Percentiles rank a stretch among this genome's conserved stretches.
phyloP scores from a whole-genome alignment of 306 rosid species.

The Spatholobus suberectus region DNA sequence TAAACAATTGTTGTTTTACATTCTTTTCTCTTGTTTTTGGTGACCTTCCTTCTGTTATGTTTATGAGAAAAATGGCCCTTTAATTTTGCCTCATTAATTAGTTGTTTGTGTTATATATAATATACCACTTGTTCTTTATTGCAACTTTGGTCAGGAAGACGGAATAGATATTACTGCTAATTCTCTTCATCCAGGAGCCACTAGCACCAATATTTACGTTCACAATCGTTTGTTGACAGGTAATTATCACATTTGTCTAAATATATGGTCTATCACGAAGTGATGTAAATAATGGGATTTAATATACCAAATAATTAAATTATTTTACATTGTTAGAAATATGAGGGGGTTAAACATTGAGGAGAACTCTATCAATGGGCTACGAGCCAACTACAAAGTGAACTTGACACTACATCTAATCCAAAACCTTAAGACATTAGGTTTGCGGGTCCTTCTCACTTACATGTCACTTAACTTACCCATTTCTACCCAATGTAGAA shows the following conservation, averaged over 20 bases:
- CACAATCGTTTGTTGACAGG: constrained; percentile 42
- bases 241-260: constrained; percentile 17
- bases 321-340: neutral
- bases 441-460: no score
- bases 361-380: no score
- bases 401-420: no score
- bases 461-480: no score
- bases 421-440: no score
- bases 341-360: no score
- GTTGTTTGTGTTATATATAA: neutral
- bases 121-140: neutral
- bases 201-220: constrained; percentile 68
- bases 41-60: neutral
- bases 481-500: no score
- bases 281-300: neutral
- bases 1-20: no score
- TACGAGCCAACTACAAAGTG: no score
- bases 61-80: neutral
- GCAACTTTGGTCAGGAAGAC: constrained; percentile 66
- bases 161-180: constrained; percentile 66
- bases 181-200: constrained; percentile 83
- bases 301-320: neutral
- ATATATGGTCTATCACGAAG: neutral
- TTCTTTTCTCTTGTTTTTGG: neutral
- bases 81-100: neutral